A percentile compares a stretch with the other conserved stretches of the same genome.
Conservation (phyloP, 1,284 basidiomycete species). For the Moniliella sp. region DNA sequence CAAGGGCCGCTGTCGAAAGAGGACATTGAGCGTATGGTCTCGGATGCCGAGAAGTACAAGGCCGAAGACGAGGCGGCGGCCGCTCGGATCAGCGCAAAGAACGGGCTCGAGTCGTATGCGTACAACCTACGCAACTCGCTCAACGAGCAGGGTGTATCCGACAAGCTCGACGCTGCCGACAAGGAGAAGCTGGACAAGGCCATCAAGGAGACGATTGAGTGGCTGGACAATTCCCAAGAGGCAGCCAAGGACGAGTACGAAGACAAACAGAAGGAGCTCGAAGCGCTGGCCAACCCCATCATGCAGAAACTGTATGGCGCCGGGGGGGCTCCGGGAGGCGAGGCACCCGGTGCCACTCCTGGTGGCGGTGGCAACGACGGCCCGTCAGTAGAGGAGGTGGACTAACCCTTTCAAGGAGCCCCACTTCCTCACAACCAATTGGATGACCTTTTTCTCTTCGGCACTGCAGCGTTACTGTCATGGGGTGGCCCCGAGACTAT, state of each 20-base stretch:
- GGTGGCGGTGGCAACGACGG: constrained; percentile 44
- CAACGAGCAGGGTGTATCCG: constrained; percentile 34
- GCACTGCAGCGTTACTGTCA: too few relatives aligned
- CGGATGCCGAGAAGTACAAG: constrained; percentile 49
- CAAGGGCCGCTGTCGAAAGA: constrained; percentile 95
- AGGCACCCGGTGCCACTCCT: constrained; percentile 30
- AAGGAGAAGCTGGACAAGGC: constrained; percentile 63
- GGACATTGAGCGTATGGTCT: constrained; percentile 92
- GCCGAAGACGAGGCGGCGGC: constrained; percentile 41
- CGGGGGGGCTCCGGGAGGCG: constrained; percentile 44
- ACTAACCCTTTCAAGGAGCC: too few relatives aligned
- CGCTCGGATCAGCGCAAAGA: constrained; percentile 58
- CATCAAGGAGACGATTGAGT: constrained; percentile 64
- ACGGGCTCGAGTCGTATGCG: constrained; percentile 62
- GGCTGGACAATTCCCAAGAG: constrained; percentile 73
- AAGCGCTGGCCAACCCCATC: constrained; percentile 71
- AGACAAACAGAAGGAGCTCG: constrained; percentile 83
- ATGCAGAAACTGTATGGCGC: constrained; percentile 86
- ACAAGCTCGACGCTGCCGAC: constrained; percentile 72
- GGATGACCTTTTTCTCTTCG: too few relatives aligned
- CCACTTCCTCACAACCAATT: too few relatives aligned
- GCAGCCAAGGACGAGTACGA: constrained; percentile 90
- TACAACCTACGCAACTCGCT: constrained; percentile 77
- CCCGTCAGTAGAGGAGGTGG: constrained; percentile 68
- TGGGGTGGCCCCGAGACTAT: too few relatives aligned